Evolutionary conservation across 306 rosid species (phyloP).

Genomic region (Comarum palustre): DNA sequence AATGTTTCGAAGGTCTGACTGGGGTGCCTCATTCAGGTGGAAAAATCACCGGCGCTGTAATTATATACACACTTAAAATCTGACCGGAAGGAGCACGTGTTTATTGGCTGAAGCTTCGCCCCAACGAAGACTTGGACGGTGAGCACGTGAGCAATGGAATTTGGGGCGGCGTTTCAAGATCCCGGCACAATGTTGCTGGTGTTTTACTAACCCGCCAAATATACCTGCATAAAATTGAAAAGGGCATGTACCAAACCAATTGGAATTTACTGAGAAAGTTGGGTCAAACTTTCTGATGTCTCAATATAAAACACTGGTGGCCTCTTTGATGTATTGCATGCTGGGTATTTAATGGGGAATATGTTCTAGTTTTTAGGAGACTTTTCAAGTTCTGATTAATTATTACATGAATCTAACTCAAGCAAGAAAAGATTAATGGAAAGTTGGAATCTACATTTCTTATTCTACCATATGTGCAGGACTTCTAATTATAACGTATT

Average conservation of each 20-base stretch:
- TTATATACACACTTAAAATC: not conserved
- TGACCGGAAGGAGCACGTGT: not conserved
- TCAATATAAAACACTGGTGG: not conserved
- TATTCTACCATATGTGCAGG: not conserved
- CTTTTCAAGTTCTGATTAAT: not conserved
- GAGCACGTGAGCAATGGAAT: not conserved
- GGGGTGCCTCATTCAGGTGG: not conserved
- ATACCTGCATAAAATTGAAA: constrained; percentile 6
- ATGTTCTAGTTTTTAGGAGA: not conserved
- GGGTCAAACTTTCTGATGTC: not conserved
- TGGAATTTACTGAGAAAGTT: not conserved
- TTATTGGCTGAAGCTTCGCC: not conserved
- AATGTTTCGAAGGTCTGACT: constrained; percentile 5
- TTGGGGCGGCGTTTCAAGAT: not conserved
- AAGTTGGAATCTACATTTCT: not conserved
- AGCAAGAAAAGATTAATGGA: not conserved
- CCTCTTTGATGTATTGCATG: not conserved
- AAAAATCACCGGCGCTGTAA: not conserved
- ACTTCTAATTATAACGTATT: not conserved
- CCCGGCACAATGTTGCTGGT: not conserved
- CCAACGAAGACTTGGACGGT: not conserved
- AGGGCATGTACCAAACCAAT: not conserved
- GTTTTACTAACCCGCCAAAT: not conserved
- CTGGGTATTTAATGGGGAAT: not conserved
- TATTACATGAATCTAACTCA: constrained; percentile 1